A percentile compares a stretch with the other conserved stretches of the same genome.
These are phyloP conservation scores for Alternaria arborescens DNA, from an alignment of 2,329 filamentous ascomycete species.

Conservation along the genomic window DNA sequence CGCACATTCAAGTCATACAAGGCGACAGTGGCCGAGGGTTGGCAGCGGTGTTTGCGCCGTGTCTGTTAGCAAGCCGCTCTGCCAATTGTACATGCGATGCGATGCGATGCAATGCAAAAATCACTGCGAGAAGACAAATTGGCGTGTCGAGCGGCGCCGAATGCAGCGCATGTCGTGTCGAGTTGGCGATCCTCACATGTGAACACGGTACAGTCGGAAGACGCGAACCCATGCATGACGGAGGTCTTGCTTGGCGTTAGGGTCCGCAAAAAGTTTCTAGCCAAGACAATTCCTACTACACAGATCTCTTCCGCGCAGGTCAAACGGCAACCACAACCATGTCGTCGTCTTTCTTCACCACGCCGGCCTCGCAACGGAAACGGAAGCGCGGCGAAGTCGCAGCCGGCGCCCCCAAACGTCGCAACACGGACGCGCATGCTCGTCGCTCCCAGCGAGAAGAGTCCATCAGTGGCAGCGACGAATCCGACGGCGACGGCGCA, in stretches of 20 bases:
- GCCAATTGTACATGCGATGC: not conserved
- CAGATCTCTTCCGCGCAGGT: too few relatives aligned
- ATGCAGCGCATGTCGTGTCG: not conserved
- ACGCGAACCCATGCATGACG: not conserved
- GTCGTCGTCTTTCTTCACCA: conserved; percentile 95
- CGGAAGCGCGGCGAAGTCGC: conserved; percentile 71
- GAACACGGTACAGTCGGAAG: too few relatives aligned
- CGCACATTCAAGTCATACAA: not conserved
- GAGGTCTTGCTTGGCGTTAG: not conserved
- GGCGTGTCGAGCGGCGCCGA: not conserved
- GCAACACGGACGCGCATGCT: conserved; percentile 59
- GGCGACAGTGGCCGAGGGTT: not conserved
- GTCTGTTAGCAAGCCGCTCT: not conserved
- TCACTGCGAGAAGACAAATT: not conserved
- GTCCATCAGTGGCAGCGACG: conserved; percentile 86
- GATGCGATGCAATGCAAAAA: not conserved
- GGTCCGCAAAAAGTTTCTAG: too few relatives aligned
- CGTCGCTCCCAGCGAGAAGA: conserved; percentile 68
- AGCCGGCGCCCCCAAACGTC: conserved; percentile 68
- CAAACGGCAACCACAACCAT: conserved; percentile 26
- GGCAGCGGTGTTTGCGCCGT: not conserved
- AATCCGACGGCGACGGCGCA: conserved; percentile 68
- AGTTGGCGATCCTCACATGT: not conserved
- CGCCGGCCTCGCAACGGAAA: conserved; percentile 87
- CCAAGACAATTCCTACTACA: too few relatives aligned